Conservation (phyloP, 2,329 filamentous ascomycete species). For the Penicillium sp. region DNA sequence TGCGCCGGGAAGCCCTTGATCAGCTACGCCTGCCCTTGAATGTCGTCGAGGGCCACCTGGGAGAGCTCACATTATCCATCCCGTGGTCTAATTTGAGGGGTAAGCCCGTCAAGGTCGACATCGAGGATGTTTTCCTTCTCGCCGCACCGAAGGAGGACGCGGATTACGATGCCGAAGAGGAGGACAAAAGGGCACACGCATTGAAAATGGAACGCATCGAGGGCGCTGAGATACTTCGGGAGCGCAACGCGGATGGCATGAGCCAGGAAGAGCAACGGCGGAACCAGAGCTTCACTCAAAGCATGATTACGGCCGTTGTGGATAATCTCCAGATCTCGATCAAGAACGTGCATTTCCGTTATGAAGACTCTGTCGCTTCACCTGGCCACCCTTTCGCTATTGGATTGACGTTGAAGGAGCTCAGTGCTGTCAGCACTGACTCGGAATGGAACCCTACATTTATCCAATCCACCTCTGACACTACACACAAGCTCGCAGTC, state of each 20-base stretch:
- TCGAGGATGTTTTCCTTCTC: constrained; percentile 93
- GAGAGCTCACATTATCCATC: constrained; percentile 84
- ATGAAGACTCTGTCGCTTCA: constrained; percentile 94
- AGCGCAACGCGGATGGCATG: constrained; percentile 86
- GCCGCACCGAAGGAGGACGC: constrained; percentile 94
- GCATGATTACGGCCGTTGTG: constrained; percentile 90
- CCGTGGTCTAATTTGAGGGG: constrained; percentile 96
- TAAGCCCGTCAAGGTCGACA: constrained; percentile 88
- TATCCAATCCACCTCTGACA: constrained; percentile 76
- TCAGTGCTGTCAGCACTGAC: constrained; percentile 95
- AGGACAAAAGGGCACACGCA: constrained; percentile 77
- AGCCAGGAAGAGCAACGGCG: constrained; percentile 94
- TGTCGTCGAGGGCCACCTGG: constrained; percentile 90
- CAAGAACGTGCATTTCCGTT: constrained; percentile 97
- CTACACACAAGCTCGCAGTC: constrained; percentile 89
- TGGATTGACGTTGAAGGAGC: constrained; percentile 87
- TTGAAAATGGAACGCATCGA: constrained; percentile 99
- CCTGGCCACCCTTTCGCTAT: constrained; percentile 93
- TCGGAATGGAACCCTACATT: constrained; percentile 93
- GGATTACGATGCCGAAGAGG: constrained; percentile 87
- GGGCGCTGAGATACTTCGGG: constrained; percentile 89
- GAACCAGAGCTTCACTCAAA: constrained; percentile 95
- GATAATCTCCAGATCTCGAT: constrained; percentile 97
- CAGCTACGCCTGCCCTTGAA: constrained; percentile 96
- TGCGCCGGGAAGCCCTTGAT: constrained; percentile 90